These are phyloP conservation scores for Neonothopanus nambi DNA, from an alignment of 1,284 basidiomycete species.

Conservation along the genomic window DNA sequence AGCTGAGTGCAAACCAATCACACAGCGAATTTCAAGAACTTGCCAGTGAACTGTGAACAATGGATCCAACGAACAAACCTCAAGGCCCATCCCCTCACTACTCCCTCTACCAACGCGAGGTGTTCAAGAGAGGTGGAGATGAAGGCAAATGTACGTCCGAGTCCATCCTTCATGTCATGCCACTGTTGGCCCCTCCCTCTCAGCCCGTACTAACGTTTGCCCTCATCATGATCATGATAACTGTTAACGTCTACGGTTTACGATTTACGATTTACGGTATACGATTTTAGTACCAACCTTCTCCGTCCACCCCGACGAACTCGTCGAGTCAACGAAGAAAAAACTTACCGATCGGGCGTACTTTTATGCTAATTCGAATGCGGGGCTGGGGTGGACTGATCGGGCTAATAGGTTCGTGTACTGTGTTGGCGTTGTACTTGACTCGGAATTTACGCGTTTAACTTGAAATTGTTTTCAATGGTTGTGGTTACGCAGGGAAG, in stretches of 20 bases:
- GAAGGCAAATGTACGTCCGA: conserved; percentile 37
- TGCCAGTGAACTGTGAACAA: too few species aligned
- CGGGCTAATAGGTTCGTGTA: conserved; percentile 45
- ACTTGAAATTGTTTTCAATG: not conserved
- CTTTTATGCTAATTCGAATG: conserved; percentile 59
- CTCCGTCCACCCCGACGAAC: conserved; percentile 50
- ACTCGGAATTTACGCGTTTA: not conserved
- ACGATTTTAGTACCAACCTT: conserved; percentile 29
- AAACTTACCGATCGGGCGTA: conserved; percentile 53
- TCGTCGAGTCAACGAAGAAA: conserved; percentile 49
- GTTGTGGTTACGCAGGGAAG: conserved; percentile 30
- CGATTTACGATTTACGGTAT: too few species aligned
- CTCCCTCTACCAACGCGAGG: conserved; percentile 49
- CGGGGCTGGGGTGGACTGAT: conserved; percentile 57
- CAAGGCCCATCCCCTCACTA: conserved; percentile 55
- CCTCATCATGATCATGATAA: too few species aligned
- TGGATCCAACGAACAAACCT: conserved; percentile 56
- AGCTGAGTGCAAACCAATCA: too few species aligned
- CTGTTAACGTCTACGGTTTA: too few species aligned
- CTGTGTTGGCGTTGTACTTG: not conserved
- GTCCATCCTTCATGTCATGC: not conserved
- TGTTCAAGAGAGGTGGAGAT: conserved; percentile 47
- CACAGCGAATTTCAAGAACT: too few species aligned
- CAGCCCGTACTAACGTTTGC: too few species aligned
- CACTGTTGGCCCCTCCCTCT: too few species aligned